Evolutionary conservation across 495 filamentous ascomycete genomes (phyloP), one percentile per base, ranked within the genome.

Genomic region (Talaromyces nanjingensis): DNA sequence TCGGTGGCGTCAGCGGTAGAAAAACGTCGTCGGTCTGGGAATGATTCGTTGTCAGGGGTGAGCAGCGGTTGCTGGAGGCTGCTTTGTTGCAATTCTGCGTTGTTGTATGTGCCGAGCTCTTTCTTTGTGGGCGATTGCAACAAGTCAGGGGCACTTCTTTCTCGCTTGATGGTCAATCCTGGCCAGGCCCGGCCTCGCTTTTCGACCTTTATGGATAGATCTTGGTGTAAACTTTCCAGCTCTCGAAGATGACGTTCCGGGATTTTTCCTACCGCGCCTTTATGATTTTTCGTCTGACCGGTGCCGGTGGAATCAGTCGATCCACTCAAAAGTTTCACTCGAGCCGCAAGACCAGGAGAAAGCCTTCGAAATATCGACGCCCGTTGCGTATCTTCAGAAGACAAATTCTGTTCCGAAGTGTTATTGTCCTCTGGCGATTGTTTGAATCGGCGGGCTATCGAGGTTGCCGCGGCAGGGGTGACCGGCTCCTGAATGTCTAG

Each of bases 301-400:
- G 69, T 77, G 63, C 72, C 68, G 20, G 67, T 72, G 63, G 37
- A 79, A 77, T 74, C 80, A 70, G 63, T 82, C 77, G 73, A 88
- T 78, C 76, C 71, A 69, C 89, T 87, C 52, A 93, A 76, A 45
- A 87, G 80, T 70, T 89, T 91, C 63, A 93, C 84, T 73, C 90
- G 87, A 58, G 89, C 90, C 65, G 89, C 88, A 22, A 93, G 80
- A 24, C 88, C 89, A 49, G 90, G 89, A 29, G 89, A 91, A 37
- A 81, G 65, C 9, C 77, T 75, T 60, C 77, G 77, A 59, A 79
- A 73, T 64, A 81, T 74, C 31, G 72, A 75, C 31, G 74, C 68
- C 16, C 69, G 72, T 59, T 59, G 57, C 2, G 33, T 45, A 14
- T 60, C 59, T 45, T 60, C 39, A 11, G 59, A 11, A 16, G 53